phyloP scores from a whole-genome alignment of 2,329 filamentous ascomycete genomes.

The Cordyceps militaris region DNA sequence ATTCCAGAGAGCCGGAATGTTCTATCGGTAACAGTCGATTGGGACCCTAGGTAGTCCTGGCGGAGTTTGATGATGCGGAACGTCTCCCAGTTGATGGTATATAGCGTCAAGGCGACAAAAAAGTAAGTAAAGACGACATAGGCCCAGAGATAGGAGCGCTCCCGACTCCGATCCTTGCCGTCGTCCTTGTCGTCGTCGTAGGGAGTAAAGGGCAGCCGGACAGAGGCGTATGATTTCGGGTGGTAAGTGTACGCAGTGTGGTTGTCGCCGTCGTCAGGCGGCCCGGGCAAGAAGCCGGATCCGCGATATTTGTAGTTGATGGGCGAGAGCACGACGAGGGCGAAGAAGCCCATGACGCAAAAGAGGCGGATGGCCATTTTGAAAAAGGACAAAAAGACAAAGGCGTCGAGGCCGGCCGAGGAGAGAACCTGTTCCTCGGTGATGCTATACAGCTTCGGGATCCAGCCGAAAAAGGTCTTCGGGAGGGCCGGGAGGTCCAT shows the following conservation, averaged over 20 bases:
- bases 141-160: constrained; percentile 67
- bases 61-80: constrained; percentile 76
- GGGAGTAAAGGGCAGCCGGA: constrained; percentile 15
- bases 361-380: constrained; percentile 89
- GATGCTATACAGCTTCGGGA: constrained; percentile 74
- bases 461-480: constrained; percentile 86
- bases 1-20: constrained; percentile 90
- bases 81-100: constrained; percentile 77
- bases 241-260: constrained; percentile 2
- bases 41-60: constrained; percentile 86
- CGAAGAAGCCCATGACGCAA: constrained; percentile 71
- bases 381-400: constrained; percentile 92
- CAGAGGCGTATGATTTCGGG: constrained; percentile 9
- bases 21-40: constrained; percentile 91
- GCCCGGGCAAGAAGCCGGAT: constrained; percentile 2
- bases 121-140: constrained; percentile 94
- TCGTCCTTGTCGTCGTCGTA: constrained; percentile 9
- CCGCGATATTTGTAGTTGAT: constrained; percentile 63
- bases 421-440: constrained; percentile 84
- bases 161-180: constrained; percentile 26
- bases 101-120: constrained; percentile 76
- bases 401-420: constrained; percentile 89
- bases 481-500: constrained; percentile 69
- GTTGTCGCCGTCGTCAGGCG: constrained; percentile 2
- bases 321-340: constrained; percentile 72